Evolutionary conservation across 106 monocot species (phyloP).

Genomic region (Phalaenopsis aphrodite): DNA sequence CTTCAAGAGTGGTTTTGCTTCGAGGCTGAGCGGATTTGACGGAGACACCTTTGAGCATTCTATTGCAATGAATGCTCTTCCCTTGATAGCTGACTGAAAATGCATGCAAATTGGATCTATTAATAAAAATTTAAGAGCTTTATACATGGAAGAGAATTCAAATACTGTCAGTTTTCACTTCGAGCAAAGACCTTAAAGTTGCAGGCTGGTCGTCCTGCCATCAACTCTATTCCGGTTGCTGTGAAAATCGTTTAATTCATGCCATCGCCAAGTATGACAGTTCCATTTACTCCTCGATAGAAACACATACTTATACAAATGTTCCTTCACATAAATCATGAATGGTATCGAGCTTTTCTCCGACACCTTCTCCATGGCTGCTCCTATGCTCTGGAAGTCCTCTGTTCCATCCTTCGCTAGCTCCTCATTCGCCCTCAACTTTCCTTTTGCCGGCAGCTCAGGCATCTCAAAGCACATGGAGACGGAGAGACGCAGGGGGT

Average conservation of each 20-base stretch:
- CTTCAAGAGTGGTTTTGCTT: conserved; percentile 45
- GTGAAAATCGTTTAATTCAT: conserved; percentile 19
- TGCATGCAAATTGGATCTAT: no score
- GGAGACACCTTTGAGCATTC: conserved; percentile 56
- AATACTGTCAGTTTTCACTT: no score
- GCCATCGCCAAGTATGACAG: conserved; percentile 21
- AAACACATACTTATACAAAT: conserved; percentile 16
- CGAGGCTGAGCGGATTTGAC: conserved; percentile 50
- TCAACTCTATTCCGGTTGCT: conserved; percentile 15
- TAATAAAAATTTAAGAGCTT: no score
- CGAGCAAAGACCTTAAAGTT: conserved; percentile 9
- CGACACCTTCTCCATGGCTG: conserved; percentile 14
- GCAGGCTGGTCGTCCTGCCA: conserved; percentile 7
- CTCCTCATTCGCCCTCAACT: conserved; percentile 10
- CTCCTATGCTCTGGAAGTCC: conserved; percentile 16
- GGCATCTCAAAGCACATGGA: no score
- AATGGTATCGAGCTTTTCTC: conserved; percentile 5
- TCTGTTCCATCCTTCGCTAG: conserved; percentile 35
- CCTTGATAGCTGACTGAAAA: conserved; percentile 15
- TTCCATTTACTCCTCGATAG: conserved; percentile 18
- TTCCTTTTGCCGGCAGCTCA: not conserved
- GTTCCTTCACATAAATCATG: conserved; percentile 20
- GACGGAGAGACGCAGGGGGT: no score
- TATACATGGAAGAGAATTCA: no score
- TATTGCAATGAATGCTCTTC: conserved; percentile 22